Evolutionary conservation across 1,139 yeast species (phyloP).

Genomic region (Protomyces lactucae-debilis): DNA sequence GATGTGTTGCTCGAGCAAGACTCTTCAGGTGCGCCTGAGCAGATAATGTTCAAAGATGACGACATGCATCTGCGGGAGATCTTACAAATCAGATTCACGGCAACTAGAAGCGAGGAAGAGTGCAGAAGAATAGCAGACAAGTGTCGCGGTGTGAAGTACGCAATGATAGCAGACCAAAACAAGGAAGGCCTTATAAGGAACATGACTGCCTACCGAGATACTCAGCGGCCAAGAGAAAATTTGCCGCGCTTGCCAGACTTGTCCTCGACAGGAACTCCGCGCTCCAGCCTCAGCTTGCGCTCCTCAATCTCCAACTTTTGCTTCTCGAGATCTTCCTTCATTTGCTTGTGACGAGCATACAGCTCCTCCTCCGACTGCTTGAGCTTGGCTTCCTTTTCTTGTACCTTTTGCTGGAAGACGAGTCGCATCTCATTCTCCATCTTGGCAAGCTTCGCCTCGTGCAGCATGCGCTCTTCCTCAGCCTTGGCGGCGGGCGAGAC

Average conservation of each 20-base stretch:
- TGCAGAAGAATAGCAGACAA: no score
- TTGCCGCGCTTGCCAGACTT: slow-evolving; percentile 52
- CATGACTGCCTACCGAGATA: no score
- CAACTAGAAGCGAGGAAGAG: no score
- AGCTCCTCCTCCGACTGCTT: slow-evolving; percentile 97
- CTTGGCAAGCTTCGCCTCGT: slow-evolving; percentile 88
- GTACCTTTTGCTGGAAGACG: slow-evolving; percentile 93
- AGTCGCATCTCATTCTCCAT: slow-evolving; percentile 96
- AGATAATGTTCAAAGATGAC: no score
- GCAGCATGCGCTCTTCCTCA: slow-evolving; percentile 88
- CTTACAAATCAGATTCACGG: no score
- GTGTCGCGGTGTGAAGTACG: no score
- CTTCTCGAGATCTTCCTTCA: slow-evolving; percentile 87
- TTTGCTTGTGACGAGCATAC: slow-evolving; percentile 91
- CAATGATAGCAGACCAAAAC: no score
- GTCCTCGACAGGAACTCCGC: slow-evolving; percentile 52
- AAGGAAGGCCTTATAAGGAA: no score
- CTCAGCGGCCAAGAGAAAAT: slow-evolving; percentile 25
- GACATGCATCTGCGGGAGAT: no score
- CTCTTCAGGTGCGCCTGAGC: no score
- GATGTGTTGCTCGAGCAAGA: no score
- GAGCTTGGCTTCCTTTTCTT: slow-evolving; percentile 94
- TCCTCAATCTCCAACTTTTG: slow-evolving; percentile 88
- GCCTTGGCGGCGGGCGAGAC: slow-evolving; percentile 89
- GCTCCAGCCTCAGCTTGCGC: slow-evolving; percentile 78